phyloP scores from a whole-genome alignment of 1,284 basidiomycete genomes.

The Sanguinoderma infundibulare region DNA sequence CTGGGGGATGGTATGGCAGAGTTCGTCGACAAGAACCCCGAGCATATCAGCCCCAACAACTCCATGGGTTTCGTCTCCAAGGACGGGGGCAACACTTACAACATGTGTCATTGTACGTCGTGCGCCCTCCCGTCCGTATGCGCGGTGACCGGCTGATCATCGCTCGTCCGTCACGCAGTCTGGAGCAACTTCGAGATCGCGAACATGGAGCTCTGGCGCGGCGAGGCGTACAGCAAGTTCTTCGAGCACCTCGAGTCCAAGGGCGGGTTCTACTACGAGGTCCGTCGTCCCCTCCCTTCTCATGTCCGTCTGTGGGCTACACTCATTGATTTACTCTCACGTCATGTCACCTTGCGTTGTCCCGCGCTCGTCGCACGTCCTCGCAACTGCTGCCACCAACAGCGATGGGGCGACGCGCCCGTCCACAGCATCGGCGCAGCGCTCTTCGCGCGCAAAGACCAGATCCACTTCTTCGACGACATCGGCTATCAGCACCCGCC shows the following conservation, averaged over 20 bases:
- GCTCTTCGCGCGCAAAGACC: conserved; percentile 61
- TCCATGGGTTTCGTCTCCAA: conserved; percentile 72
- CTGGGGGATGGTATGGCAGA: conserved; percentile 36
- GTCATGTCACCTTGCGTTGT: not conserved
- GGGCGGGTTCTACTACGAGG: conserved; percentile 84
- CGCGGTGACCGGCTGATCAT: not conserved
- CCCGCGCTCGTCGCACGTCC: not conserved
- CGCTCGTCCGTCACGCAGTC: conserved; percentile 41
- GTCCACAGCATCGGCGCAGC: conserved; percentile 78
- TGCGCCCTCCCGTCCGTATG: not conserved
- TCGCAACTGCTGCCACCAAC: not conserved
- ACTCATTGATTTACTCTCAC: not conserved
- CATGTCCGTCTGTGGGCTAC: not conserved
- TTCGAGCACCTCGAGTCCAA: conserved; percentile 74
- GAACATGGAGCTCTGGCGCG: conserved; percentile 61
- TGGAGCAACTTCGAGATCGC: conserved; percentile 85
- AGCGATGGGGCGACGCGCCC: conserved; percentile 83
- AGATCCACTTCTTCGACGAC: conserved; percentile 73
- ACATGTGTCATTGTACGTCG: conserved; percentile 72
- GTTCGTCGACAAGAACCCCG: conserved; percentile 64
- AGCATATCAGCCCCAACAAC: conserved; percentile 69
- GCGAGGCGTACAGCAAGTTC: conserved; percentile 70
- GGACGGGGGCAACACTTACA: conserved; percentile 67
- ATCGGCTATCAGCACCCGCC: conserved; percentile 62
- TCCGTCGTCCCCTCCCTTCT: conserved; percentile 28